Conservation (phyloP, 345 rosid genomes). For the Heritiera fomes region DNA sequence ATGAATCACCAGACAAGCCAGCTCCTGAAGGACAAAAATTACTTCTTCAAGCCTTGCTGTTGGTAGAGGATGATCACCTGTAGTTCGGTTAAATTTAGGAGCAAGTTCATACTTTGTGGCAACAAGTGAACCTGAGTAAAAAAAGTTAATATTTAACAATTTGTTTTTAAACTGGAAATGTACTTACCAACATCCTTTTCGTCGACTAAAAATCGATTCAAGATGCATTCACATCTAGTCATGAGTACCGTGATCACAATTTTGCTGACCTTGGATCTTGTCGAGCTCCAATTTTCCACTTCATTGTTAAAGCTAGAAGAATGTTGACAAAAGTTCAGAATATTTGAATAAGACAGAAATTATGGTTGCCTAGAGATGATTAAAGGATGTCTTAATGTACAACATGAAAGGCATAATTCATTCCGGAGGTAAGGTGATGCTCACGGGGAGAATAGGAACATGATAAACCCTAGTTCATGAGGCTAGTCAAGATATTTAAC, state of each 20-base stretch:
- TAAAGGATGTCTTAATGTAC: not conserved
- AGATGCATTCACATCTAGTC: slow-evolving; percentile 71
- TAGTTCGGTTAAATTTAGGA: slow-evolving; percentile 16
- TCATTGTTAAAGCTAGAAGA: slow-evolving; percentile 41
- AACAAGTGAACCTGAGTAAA: not conserved
- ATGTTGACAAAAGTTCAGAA: not conserved
- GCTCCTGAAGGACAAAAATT: slow-evolving; percentile 59
- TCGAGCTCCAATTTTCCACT: slow-evolving; percentile 54
- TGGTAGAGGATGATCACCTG: slow-evolving; percentile 77
- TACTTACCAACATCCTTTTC: slow-evolving; percentile 66
- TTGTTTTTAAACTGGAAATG: not conserved
- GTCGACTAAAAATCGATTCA: slow-evolving; percentile 68
- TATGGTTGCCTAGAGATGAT: not conserved
- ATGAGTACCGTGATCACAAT: slow-evolving; percentile 61
- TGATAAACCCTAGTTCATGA: slow-evolving; percentile 5
- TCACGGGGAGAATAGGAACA: not conserved
- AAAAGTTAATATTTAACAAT: not conserved
- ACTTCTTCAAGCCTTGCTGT: slow-evolving; percentile 81
- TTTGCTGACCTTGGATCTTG: slow-evolving; percentile 75
- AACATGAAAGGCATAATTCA: not conserved
- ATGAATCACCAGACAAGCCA: slow-evolving; percentile 60
- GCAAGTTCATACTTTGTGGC: not conserved
- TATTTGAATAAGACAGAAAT: not conserved
- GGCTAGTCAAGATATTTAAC: not conserved
- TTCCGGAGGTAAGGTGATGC: not conserved